Evolutionary conservation across 805 yeast genomes (phyloP).

Genomic region (Cephaloascus fragrans): DNA sequence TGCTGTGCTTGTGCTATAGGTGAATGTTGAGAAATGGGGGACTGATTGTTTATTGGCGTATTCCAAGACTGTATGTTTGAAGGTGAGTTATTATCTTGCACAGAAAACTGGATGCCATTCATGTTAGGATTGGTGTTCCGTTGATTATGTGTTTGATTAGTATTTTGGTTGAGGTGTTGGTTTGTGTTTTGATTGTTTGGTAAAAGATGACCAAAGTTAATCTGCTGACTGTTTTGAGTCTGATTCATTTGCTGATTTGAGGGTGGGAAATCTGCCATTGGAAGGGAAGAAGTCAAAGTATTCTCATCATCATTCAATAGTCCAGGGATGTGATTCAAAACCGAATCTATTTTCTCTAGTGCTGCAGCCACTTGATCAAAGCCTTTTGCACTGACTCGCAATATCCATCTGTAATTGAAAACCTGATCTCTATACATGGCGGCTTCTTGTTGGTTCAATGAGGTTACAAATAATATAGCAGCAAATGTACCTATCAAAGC

Average conservation of each 20-base stretch:
- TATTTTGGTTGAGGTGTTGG: neutral
- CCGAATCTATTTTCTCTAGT: slow-evolving; percentile 56
- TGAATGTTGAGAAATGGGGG: slow-evolving; percentile 5
- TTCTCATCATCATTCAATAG: slow-evolving; percentile 34
- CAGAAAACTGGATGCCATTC: neutral
- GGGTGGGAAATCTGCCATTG: slow-evolving; percentile 11
- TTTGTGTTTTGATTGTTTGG: too few relatives aligned
- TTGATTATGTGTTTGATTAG: neutral
- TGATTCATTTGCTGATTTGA: slow-evolving; percentile 1
- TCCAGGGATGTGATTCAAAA: slow-evolving; percentile 71
- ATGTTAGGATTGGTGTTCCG: neutral
- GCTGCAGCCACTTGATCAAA: slow-evolving; percentile 77
- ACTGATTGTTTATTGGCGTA: slow-evolving; percentile 8
- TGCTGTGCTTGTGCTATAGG: neutral
- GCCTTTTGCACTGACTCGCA: slow-evolving; percentile 65
- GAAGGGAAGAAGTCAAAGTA: slow-evolving; percentile 22
- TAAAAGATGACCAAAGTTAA: neutral
- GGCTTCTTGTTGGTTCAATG: slow-evolving; percentile 53
- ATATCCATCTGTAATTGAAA: slow-evolving; percentile 65
- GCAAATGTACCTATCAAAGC: slow-evolving; percentile 86
- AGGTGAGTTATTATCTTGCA: neutral
- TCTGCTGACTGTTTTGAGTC: neutral
- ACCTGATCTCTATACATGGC: slow-evolving; percentile 56
- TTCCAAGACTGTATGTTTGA: slow-evolving; percentile 1
- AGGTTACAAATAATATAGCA: slow-evolving; percentile 63